These are phyloP conservation scores for Coccomyxa subellipsoidea DNA, from an alignment of 163 green algal genomes.

Conservation along the genomic window DNA sequence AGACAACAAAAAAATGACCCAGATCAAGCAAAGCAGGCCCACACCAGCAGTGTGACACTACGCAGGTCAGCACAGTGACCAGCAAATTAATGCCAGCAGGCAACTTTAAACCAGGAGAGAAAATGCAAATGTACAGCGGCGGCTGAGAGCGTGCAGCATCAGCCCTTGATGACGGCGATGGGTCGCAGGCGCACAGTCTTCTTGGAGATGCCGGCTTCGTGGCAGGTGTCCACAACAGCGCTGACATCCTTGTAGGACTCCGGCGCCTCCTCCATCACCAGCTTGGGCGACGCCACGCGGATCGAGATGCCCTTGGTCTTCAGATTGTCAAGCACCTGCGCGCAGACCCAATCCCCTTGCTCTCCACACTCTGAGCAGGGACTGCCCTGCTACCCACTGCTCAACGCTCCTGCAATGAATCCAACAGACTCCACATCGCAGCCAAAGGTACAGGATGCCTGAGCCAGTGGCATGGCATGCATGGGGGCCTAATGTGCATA, in stretches of 20 bases:
- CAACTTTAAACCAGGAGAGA: not conserved
- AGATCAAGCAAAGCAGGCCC: too few species aligned
- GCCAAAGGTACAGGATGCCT: not conserved
- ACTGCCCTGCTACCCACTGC: too few species aligned
- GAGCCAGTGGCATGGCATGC: not conserved
- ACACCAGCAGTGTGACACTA: too few species aligned
- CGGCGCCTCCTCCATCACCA: constrained; percentile 86
- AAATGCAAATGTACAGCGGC: not conserved
- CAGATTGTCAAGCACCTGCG: constrained; percentile 70
- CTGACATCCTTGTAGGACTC: constrained; percentile 89
- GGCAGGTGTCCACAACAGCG: constrained; percentile 87
- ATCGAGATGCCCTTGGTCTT: constrained; percentile 90
- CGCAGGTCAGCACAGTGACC: too few species aligned
- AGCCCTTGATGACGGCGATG: constrained; percentile 89
- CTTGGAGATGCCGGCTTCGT: constrained; percentile 75
- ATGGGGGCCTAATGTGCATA: not conserved
- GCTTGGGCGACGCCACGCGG: constrained; percentile 73
- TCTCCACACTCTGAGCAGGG: not conserved
- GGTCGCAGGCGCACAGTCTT: constrained; percentile 79
- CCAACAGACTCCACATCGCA: not conserved
- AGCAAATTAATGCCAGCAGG: too few species aligned
- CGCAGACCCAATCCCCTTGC: not conserved
- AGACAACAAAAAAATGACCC: too few species aligned
- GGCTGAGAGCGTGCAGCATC: too few species aligned
- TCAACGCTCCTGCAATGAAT: too few species aligned